phyloP scores from a whole-genome alignment of 1,139 yeast species.

The Candida gigantensis region DNA sequence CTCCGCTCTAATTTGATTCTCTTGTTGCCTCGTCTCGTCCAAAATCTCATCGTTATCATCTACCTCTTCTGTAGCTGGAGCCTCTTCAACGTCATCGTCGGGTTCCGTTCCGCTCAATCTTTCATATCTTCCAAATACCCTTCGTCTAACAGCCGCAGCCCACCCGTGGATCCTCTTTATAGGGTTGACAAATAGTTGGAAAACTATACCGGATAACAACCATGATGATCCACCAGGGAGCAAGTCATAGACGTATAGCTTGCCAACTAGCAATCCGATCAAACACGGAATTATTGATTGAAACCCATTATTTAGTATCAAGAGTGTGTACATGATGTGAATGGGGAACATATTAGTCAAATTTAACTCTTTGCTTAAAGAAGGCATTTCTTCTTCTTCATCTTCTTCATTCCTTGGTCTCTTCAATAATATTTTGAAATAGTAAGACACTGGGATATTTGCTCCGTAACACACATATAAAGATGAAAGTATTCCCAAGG shows the following conservation, averaged over 20 bases:
- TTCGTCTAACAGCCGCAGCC: conserved; percentile 8
- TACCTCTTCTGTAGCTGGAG: conserved; percentile 13
- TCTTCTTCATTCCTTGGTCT: conserved; percentile 22
- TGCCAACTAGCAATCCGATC: conserved; percentile 64
- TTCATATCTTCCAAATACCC: conserved; percentile 14
- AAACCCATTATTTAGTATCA: conserved; percentile 57
- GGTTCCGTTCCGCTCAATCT: conserved; percentile 16
- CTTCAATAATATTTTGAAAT: conserved; percentile 49
- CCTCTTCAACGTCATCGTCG: conserved; percentile 12
- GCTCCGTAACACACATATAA: conserved; percentile 57
- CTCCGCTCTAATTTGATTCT: conserved; percentile 43
- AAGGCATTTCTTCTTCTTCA: conserved; percentile 2
- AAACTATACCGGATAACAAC: conserved; percentile 39
- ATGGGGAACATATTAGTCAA: conserved; percentile 61
- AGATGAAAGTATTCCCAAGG: conserved; percentile 62
- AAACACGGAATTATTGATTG: conserved; percentile 51
- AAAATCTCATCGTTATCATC: conserved; percentile 27
- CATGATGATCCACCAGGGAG: conserved; percentile 62
- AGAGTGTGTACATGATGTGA: conserved; percentile 51
- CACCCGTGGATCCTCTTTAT: conserved; percentile 11
- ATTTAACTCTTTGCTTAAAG: conserved; percentile 30
- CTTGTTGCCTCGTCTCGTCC: conserved; percentile 25
- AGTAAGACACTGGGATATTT: conserved; percentile 61
- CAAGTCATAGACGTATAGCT: conserved; percentile 52
- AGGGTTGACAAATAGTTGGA: conserved; percentile 29